A percentile compares a stretch with the other conserved stretches of the same genome.
These are phyloP conservation scores for Chlorencoelia australis DNA, from an alignment of 2,329 filamentous ascomycete species.

Conservation along the genomic window DNA sequence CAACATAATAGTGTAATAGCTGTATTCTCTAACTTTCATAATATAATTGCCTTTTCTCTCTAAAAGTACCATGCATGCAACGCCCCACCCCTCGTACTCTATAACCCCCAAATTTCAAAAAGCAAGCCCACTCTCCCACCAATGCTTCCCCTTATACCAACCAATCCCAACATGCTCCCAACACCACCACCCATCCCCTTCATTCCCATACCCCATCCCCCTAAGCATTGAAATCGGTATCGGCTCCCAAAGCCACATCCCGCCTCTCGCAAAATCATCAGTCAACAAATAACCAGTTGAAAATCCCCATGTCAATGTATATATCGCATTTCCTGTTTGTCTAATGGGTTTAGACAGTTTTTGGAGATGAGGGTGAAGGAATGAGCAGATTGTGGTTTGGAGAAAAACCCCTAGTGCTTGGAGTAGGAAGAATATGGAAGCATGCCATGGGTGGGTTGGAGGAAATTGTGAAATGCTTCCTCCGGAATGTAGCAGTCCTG, in stretches of 20 bases:
- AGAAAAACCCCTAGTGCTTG: slow-evolving; percentile 56
- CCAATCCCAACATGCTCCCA: slow-evolving; percentile 43
- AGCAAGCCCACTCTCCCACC: slow-evolving; percentile 50
- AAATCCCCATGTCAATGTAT: slow-evolving; percentile 58
- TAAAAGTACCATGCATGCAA: too few species aligned
- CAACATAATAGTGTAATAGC: too few species aligned
- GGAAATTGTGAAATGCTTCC: slow-evolving; percentile 61
- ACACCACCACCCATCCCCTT: slow-evolving; percentile 56
- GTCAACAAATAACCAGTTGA: slow-evolving; percentile 54
- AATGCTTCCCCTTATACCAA: slow-evolving; percentile 50
- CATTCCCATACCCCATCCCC: slow-evolving; percentile 50
- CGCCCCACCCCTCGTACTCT: too few species aligned
- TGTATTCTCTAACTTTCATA: too few species aligned
- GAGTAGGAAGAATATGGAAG: slow-evolving; percentile 60
- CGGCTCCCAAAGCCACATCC: slow-evolving; percentile 73
- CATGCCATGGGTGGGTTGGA: slow-evolving; percentile 37
- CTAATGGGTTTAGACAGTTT: slow-evolving; percentile 36
- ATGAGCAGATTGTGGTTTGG: slow-evolving; percentile 38
- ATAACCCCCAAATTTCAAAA: too few species aligned
- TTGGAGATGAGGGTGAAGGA: slow-evolving; percentile 27
- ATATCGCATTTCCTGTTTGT: slow-evolving; percentile 48
- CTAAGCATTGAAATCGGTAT: slow-evolving; percentile 67
- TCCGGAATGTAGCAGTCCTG: slow-evolving; percentile 58
- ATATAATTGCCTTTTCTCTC: too few species aligned
- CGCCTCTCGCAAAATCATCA: slow-evolving; percentile 65